phyloP scores from a whole-genome alignment of 2,329 filamentous ascomycete species.

The Calonectria pteridis region DNA sequence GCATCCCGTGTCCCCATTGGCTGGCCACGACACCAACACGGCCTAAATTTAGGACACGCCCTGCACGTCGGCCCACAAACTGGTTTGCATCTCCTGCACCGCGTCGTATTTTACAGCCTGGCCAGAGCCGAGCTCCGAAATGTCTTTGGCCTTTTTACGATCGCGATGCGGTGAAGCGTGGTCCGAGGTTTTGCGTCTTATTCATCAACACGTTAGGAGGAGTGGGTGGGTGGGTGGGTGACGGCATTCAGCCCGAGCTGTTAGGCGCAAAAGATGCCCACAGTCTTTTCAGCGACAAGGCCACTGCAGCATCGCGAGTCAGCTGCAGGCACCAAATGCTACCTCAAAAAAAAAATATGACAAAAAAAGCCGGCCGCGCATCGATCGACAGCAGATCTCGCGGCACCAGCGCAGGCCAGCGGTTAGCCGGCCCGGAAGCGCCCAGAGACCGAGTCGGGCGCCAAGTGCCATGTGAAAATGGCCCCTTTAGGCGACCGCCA shows the following conservation, averaged over 20 bases:
- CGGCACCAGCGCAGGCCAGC: not conserved
- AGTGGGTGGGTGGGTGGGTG: not conserved
- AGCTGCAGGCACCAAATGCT: not conserved
- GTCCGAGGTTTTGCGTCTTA: not conserved
- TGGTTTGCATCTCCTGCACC: not conserved
- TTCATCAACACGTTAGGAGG: not conserved
- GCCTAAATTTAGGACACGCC: constrained; percentile 3
- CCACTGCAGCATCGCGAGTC: not conserved
- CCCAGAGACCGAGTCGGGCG: not conserved
- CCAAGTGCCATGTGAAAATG: not conserved
- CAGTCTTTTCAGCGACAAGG: not conserved
- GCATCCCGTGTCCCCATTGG: not conserved
- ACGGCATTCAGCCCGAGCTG: not conserved
- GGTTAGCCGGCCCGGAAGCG: not conserved
- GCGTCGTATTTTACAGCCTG: constrained; percentile 2
- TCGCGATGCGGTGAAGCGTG: not conserved
- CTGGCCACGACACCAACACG: not conserved
- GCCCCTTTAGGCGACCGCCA: not conserved
- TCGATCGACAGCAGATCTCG: constrained; percentile 6
- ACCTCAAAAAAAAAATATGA: not conserved
- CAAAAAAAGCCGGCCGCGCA: not conserved
- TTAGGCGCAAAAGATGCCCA: not conserved
- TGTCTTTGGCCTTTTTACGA: not conserved
- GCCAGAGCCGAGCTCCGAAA: not conserved
- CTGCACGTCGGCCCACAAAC: not conserved